Evolutionary conservation across 331 rosid genomes (phyloP).

Genomic region (Rhamnella rubrinervis): DNA sequence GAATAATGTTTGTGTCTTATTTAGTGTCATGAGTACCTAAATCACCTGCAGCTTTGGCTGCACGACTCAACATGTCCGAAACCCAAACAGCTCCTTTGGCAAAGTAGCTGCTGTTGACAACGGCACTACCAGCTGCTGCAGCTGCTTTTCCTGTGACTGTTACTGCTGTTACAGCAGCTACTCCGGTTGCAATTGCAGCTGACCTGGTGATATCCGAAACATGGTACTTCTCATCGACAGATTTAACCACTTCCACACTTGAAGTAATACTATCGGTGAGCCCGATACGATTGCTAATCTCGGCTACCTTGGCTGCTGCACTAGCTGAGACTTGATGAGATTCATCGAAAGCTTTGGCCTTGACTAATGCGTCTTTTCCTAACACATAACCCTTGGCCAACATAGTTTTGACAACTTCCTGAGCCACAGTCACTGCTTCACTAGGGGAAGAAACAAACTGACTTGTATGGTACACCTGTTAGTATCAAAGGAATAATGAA

Average conservation of each 20-base stretch:
- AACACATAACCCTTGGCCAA: conserved; percentile 83
- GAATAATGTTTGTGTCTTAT: neutral
- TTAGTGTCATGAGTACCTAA: conserved; percentile 42
- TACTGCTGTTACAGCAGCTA: conserved; percentile 72
- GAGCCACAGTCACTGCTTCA: conserved; percentile 70
- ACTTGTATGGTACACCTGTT: conserved; percentile 47
- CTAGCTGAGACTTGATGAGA: conserved; percentile 63
- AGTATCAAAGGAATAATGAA: neutral
- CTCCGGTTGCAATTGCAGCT: conserved; percentile 68
- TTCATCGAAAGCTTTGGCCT: conserved; percentile 86
- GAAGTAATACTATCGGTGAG: conserved; percentile 65
- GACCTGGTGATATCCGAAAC: conserved; percentile 78
- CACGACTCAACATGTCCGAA: conserved; percentile 63
- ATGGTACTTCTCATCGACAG: conserved; percentile 71
- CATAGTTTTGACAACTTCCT: conserved; percentile 83
- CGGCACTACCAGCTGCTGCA: conserved; percentile 60
- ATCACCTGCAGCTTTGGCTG: conserved; percentile 68
- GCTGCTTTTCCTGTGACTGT: conserved; percentile 75
- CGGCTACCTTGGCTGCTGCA: conserved; percentile 73
- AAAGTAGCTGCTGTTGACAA: conserved; percentile 76
- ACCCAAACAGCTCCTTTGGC: conserved; percentile 87
- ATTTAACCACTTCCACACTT: conserved; percentile 65
- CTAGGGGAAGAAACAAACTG: conserved; percentile 59
- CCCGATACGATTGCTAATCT: conserved; percentile 70
- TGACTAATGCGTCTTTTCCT: conserved; percentile 74